Conservation (phyloP, 257 asterid species). For the Phtheirospermum japonicum region DNA sequence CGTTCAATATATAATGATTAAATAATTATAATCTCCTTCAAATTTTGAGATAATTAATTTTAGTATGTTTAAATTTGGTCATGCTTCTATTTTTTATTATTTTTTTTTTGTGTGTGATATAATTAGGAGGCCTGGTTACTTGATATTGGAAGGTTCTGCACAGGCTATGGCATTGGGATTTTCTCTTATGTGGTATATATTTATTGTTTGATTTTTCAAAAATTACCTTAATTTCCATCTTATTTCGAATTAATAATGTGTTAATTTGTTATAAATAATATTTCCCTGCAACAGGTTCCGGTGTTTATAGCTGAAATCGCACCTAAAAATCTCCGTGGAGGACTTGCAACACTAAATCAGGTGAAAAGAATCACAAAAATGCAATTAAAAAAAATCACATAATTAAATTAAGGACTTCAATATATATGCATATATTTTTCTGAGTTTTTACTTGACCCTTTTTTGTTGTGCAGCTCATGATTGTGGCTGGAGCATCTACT, state of each 20-base stretch:
- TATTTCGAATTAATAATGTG: background rate
- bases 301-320: slow-evolving; percentile 85
- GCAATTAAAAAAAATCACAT: background rate
- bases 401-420: too few species aligned
- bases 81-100: background rate
- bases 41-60: background rate
- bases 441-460: background rate
- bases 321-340: slow-evolving; percentile 79
- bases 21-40: background rate
- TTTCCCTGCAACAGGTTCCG: slow-evolving; percentile 49
- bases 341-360: slow-evolving; percentile 82
- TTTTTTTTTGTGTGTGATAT: background rate
- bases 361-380: slow-evolving; percentile 27
- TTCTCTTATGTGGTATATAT: slow-evolving; percentile 70
- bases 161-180: slow-evolving; percentile 85
- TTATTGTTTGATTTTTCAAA: background rate
- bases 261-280: background rate
- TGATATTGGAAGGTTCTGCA: slow-evolving; percentile 73
- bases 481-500: slow-evolving; percentile 72
- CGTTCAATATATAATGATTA: background rate
- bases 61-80: too few species aligned
- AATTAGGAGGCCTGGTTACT: slow-evolving; percentile 55
- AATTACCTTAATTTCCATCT: background rate
- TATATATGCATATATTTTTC: too few species aligned
- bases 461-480: slow-evolving; percentile 59